Conservation (phyloP, 192 early-diverging fungal species). For the Umbelopsis isabellina region DNA sequence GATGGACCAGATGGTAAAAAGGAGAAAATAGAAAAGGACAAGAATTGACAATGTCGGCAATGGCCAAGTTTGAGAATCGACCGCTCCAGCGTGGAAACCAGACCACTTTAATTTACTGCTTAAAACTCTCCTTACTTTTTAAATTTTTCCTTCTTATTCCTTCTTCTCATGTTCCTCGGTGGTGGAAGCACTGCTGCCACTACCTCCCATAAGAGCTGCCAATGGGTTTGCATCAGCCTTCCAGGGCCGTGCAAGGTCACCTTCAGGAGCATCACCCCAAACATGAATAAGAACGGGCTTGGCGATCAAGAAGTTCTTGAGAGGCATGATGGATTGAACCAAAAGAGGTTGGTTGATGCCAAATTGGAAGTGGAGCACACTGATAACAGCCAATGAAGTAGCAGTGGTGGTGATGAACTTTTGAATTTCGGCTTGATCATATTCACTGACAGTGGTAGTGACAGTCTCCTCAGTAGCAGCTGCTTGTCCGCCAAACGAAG, state of each 20-base stretch:
- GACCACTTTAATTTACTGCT: conserved; percentile 1
- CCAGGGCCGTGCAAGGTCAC: conserved; percentile 84
- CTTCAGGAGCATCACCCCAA: conserved; percentile 76
- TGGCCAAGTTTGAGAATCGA: conserved; percentile 19
- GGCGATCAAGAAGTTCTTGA: conserved; percentile 69
- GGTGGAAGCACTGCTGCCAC: conserved; percentile 26
- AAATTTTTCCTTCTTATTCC: conserved; percentile 7
- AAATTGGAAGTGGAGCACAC: conserved; percentile 87
- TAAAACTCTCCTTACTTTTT: not conserved
- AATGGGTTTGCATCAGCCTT: conserved; percentile 74
- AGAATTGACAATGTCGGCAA: conserved; percentile 5
- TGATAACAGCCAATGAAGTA: conserved; percentile 74
- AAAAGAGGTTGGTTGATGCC: conserved; percentile 88
- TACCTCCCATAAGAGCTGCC: conserved; percentile 50
- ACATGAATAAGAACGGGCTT: conserved; percentile 85
- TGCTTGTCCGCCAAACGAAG: conserved; percentile 39
- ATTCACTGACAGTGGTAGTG: conserved; percentile 59
- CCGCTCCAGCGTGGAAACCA: not conserved
- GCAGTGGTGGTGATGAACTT: conserved; percentile 72
- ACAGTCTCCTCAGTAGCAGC: conserved; percentile 25
- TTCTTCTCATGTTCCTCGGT: conserved; percentile 18
- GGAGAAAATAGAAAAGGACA: not conserved
- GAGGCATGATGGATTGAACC: conserved; percentile 82
- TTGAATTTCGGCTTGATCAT: conserved; percentile 76
- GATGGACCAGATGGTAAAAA: not conserved